Evolutionary conservation across 768 basidiomycete genomes (phyloP), one percentile per base, ranked within the genome.

Genomic region (Rhizopogon roseolus): DNA sequence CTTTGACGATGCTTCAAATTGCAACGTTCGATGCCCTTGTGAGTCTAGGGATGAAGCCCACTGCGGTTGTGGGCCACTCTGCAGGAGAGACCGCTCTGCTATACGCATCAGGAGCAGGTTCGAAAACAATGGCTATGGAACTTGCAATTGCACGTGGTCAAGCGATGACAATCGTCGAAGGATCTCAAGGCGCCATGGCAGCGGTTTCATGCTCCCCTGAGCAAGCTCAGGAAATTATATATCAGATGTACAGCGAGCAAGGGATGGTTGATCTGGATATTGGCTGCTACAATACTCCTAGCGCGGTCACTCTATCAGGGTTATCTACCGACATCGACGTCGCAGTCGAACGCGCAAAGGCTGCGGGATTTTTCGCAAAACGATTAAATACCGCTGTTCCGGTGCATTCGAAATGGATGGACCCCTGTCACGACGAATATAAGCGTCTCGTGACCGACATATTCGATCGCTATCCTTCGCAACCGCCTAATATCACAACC

Each of bases 21-120:
- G 78, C 76, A 0, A 51, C 78, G 6, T 70, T 71, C 55, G 78
- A 80, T 44, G 65, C 74, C 3, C 57, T 78, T 1, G 54, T 54
- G 1, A 65, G 66, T 43, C 41, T 76, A 13, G 72, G 74, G 7
- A 50, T 76, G 42, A 55, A 52, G 11, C 75, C 78, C 0, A 69
- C 76, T 41, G 61, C 64, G 6, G 61, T 78, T 14, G 45, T 79
- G 6, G 78, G 78, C 0, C 76, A 78, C 60, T 78, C 77, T n/a
- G 75, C 76, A 13, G 78, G 78, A 10, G 78, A 79, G 56, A 74
- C 75, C 0, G 72, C 73, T 0, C 46, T 78, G 17, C 54, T 78
- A 10, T 76, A 76, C 51, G 71, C 76, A 0, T 76, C 74, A 4
- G 76, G 76, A 19, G 75, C 78, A 4, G 70, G 62, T 2, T 59